These are phyloP conservation scores for Atkinsonella hypoxylon DNA, from an alignment of 2,329 filamentous ascomycete species.

Conservation along the genomic window DNA sequence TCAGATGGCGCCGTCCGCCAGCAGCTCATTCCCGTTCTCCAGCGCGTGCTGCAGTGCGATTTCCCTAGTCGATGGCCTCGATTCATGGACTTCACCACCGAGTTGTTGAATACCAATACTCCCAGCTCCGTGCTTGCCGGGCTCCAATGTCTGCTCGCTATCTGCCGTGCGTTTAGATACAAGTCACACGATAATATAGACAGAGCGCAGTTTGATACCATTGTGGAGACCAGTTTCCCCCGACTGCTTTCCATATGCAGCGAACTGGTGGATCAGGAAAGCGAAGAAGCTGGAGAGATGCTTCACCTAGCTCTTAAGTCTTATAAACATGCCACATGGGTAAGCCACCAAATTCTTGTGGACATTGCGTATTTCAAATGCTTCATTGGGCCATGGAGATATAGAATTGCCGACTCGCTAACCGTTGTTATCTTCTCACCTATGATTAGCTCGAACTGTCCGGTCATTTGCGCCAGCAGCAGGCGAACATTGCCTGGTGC, in stretches of 20 bases:
- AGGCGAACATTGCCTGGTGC: constrained; percentile 88
- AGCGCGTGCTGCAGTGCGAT: constrained; percentile 92
- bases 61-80: constrained; percentile 90
- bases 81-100: constrained; percentile 86
- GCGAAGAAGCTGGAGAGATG: constrained; percentile 93
- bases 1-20: constrained; percentile 73
- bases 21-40: constrained; percentile 86
- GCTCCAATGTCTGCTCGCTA: constrained; percentile 83
- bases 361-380: background rate
- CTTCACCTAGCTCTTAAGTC: constrained; percentile 88
- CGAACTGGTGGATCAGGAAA: constrained; percentile 79
- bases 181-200: constrained; percentile 67
- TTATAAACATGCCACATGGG: constrained; percentile 97
- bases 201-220: constrained; percentile 82
- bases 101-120: constrained; percentile 78
- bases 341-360: constrained; percentile 22
- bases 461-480: constrained; percentile 61
- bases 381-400: background rate
- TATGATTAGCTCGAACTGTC: constrained; percentile 67
- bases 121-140: constrained; percentile 82
- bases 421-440: background rate
- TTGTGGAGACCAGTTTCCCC: constrained; percentile 84
- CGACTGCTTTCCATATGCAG: constrained; percentile 78
- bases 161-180: constrained; percentile 92
- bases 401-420: background rate